These are phyloP conservation scores for Kalanchoe fedtschenkoi DNA, from an alignment of 164 flowering plant genomes.

Conservation along the genomic window DNA sequence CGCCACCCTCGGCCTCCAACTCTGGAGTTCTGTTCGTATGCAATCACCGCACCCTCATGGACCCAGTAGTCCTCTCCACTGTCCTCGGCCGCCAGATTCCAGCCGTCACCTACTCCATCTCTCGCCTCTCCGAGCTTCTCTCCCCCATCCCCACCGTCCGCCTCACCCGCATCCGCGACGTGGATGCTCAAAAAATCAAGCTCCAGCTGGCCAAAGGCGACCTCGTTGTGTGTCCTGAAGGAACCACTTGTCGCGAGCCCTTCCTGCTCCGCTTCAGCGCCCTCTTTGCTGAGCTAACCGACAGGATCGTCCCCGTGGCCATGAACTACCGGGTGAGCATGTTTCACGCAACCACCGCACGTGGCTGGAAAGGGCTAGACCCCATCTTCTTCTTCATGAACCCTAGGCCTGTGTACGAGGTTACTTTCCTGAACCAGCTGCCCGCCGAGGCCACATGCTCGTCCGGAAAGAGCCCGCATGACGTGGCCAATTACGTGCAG, in stretches of 20 bases:
- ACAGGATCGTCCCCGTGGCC: slow-evolving; percentile 86
- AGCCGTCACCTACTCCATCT: slow-evolving; percentile 89
- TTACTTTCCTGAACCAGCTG: slow-evolving; percentile 81
- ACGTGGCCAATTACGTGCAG: slow-evolving; percentile 92
- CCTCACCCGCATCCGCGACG: slow-evolving; percentile 53
- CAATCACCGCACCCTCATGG: slow-evolving; percentile 92
- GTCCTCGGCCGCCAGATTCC: slow-evolving; percentile 65
- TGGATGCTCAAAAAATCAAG: slow-evolving; percentile 68
- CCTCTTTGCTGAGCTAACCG: slow-evolving; percentile 83
- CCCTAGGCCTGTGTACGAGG: slow-evolving; percentile 81
- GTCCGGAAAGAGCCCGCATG: slow-evolving; percentile 76
- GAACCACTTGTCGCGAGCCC: slow-evolving; percentile 94
- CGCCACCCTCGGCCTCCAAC: slow-evolving; percentile 30
- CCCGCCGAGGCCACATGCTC: slow-evolving; percentile 84
- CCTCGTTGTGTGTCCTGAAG: slow-evolving; percentile 86
- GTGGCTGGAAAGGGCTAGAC: slow-evolving; percentile 88
- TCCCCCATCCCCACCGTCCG: slow-evolving; percentile 92
- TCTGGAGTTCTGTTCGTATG: slow-evolving; percentile 84
- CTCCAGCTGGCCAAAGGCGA: slow-evolving; percentile 51
- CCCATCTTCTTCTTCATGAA: slow-evolving; percentile 96
- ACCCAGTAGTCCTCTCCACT: slow-evolving; percentile 77
- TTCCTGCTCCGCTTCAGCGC: slow-evolving; percentile 81
- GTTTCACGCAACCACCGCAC: slow-evolving; percentile 92
- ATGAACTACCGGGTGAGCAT: slow-evolving; percentile 87
- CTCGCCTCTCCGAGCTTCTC: slow-evolving; percentile 74